phyloP scores from a whole-genome alignment of 192 early-diverging fungal genomes.

The Umbelopsis isabellina region DNA sequence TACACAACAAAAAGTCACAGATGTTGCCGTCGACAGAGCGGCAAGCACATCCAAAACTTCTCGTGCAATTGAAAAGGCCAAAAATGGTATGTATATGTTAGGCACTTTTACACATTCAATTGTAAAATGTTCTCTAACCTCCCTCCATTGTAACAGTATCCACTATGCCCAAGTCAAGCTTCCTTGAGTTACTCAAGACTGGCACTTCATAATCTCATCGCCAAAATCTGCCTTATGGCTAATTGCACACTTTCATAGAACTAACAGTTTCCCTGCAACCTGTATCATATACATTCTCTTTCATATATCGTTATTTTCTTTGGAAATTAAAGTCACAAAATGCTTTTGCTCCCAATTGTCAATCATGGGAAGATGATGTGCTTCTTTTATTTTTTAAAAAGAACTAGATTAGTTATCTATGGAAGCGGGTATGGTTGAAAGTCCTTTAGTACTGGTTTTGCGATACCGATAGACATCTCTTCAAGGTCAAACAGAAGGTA shows the following conservation, averaged over 20 bases:
- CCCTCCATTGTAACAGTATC: constrained; percentile 44
- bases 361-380: too few species aligned
- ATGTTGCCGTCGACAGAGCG: constrained; percentile 62
- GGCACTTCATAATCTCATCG: constrained; percentile 39
- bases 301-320: background rate
- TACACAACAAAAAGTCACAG: constrained; percentile 80
- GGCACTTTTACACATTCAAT: background rate
- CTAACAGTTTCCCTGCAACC: too few species aligned
- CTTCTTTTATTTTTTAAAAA: too few species aligned
- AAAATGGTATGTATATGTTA: constrained; percentile 30
- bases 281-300: background rate
- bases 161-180: constrained; percentile 69
- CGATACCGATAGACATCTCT: background rate
- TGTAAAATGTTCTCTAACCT: constrained; percentile 2
- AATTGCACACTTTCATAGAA: too few species aligned
- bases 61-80: constrained; percentile 51
- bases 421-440: background rate
- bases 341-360: too few species aligned
- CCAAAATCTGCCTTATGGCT: too few species aligned
- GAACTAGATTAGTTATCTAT: background rate
- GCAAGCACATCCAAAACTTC: constrained; percentile 47
- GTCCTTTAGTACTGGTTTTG: background rate
- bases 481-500: background rate
- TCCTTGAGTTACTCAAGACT: constrained; percentile 72
- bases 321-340: too few species aligned